Percentiles rank a stretch among this genome's conserved stretches.
Evolutionary conservation across 2,329 filamentous ascomycete species (phyloP).

Genomic region (Nannizzia gypsea): DNA sequence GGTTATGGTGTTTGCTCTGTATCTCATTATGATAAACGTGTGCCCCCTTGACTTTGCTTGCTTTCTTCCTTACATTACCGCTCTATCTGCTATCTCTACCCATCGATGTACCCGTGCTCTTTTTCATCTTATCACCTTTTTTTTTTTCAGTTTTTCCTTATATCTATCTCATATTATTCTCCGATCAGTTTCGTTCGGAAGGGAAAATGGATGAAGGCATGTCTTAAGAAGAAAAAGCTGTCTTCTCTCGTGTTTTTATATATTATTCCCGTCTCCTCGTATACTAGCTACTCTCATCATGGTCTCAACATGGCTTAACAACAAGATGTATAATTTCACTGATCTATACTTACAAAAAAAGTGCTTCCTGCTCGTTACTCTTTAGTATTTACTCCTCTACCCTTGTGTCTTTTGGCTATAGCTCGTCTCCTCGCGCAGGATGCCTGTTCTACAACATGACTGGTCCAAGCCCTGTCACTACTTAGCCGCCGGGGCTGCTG

Average conservation of each 20-base stretch:
- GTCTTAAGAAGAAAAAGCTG: background rate
- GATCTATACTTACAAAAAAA: background rate
- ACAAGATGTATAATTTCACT: background rate
- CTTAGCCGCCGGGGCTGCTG: background rate
- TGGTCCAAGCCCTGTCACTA: background rate
- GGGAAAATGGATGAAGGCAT: background rate
- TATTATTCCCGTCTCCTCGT: background rate
- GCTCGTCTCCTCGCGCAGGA: too few relatives aligned
- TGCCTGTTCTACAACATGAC: background rate
- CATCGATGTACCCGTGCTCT: background rate
- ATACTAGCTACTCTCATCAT: background rate
- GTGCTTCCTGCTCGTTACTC: too few relatives aligned
- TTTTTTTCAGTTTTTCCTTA: background rate
- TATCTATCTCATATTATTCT: background rate
- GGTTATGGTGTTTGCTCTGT: slow-evolving; percentile 6
- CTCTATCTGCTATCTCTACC: background rate
- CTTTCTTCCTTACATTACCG: background rate
- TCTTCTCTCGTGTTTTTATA: background rate
- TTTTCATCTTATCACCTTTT: background rate
- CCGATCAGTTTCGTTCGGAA: background rate
- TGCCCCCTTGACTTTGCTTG: background rate
- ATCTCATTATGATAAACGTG: slow-evolving; percentile 7
- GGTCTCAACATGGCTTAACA: background rate
- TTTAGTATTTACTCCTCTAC: too few relatives aligned
- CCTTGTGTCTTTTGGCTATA: too few relatives aligned